Evolutionary conservation across 1,284 basidiomycete genomes (phyloP), one percentile per base, ranked within the genome.

Genomic region (Trichosporon inkin): DNA sequence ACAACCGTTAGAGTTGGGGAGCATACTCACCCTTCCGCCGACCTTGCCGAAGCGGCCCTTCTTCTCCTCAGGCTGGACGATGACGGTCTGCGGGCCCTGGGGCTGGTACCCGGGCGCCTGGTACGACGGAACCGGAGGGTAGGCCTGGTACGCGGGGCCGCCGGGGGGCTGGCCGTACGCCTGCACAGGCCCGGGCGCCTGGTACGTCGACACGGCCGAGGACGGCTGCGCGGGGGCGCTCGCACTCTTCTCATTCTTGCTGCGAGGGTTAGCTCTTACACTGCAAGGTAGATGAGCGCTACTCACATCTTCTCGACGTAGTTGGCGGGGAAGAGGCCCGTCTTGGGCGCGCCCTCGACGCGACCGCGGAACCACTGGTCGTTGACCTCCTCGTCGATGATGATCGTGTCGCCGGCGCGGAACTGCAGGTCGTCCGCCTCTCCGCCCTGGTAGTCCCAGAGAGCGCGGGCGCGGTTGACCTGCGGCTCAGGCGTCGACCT

Each of bases 311-410:
- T 74, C 61, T 77, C 74, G 6, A 77, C 65, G 37, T 77, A 77
- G 60, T 73, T 77, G 28, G 62, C 64, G 3, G 75, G 75, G 68
- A 77, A 76, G 14, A 77, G 65, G 13, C 74, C 75, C 4, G 64
- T 58, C 38, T 68, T 66, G 16, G 68, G 70, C 17, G 71, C 69
- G 20, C 71, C 71, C 44, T 67, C 63, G 28, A 74, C 67, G 56
- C 72, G 57, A 3, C 75, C 75, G 28, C 75, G 62, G 58, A 64
- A 75, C 75, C 75, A 77, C 60, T 75, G 69, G 10, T 68, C 67
- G 60, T 77, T 77, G 57, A 77, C 74, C 62, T 77, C 74, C 53
- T 76, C 71, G 60, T 76, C 75, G 34, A 77, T 70, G 22, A 76
- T 62, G 52, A 77, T 64, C 3, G 56, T 69, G 60, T 77, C 75